A percentile compares a stretch with the other conserved stretches of the same genome.
Conservation (phyloP, 2,329 filamentous ascomycete species). For the Coniochaeta sp. region DNA sequence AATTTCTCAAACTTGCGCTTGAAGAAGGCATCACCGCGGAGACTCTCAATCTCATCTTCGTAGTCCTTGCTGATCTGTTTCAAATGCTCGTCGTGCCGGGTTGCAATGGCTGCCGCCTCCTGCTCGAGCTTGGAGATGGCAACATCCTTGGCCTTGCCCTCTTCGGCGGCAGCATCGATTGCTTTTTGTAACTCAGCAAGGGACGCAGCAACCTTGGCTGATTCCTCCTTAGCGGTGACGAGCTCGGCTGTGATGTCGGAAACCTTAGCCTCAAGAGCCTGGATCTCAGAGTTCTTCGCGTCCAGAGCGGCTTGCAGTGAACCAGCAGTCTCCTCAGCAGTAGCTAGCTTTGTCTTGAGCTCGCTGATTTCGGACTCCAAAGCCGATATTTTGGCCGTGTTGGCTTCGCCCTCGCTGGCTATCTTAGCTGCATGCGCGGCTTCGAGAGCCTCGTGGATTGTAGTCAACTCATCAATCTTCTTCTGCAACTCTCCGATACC, state of each 20-base stretch:
- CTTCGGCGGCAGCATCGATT: constrained; percentile 37
- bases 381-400: constrained; percentile 35
- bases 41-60: constrained; percentile 57
- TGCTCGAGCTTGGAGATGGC: constrained; percentile 43
- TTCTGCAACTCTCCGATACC: constrained; percentile 41
- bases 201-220: constrained; percentile 36
- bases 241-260: constrained; percentile 39
- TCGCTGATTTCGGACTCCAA: constrained; percentile 46
- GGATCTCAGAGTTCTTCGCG: constrained; percentile 30
- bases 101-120: constrained; percentile 26
- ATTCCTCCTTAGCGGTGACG: constrained; percentile 32
- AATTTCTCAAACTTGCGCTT: constrained; percentile 57
- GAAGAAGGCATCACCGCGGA: constrained; percentile 56
- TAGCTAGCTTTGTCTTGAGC: constrained; percentile 39
- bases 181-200: constrained; percentile 40
- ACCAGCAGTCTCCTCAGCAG: constrained; percentile 37
- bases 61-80: constrained; percentile 53
- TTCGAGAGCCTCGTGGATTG: constrained; percentile 37
- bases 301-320: constrained; percentile 36
- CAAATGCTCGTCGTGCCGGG: constrained; percentile 49
- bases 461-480: constrained; percentile 45
- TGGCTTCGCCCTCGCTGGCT: constrained; percentile 36
- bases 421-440: constrained; percentile 35
- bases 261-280: constrained; percentile 30
- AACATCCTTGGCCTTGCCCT: constrained; percentile 39